Base-by-base conservation (phyloP, 1,284 basidiomycete genomes). In the Malassezia yamatoensis region DNA sequence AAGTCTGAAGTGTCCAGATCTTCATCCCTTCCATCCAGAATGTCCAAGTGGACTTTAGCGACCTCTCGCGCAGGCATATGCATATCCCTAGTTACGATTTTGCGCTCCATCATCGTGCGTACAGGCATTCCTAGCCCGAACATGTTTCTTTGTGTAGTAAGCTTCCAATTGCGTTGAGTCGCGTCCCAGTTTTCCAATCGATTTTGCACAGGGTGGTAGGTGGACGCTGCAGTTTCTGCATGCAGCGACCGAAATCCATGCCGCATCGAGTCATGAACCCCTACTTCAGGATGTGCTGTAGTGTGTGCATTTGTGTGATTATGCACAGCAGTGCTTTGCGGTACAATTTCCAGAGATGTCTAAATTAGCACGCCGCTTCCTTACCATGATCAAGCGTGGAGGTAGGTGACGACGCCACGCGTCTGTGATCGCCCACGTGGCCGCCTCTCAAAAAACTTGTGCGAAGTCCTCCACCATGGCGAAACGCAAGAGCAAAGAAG, bases 51-150 rank as follows among this genome's bases (percentile, higher is more conserved):
- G 43, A 74, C 52, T 39, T 63, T 58, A 40, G 70, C 64, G 48
- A 69, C 54, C 43, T 52, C 53, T 29, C 59, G 40, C 11, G 58
- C 53, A 8, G 65, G 62, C 51, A 65, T 61, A 42, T 60, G 62
- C 7, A 58, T 57, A 51, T 60, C 57, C 56, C 63, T 34, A 15
- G 46, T 5, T 13, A 89, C 88, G 45, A 90, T 81, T 79, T 86
- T 87, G 68, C 90, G 82, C 76, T 98, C 93, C 93, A 98, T 96
- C 66, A 93, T 79, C 55, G 84, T 79, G 42, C 90, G 82, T 74
- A 94, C 82, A 5, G 93, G 93, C 36, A 87, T 85, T 65, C 88
- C 87, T 63, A 96, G 75, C 37, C 93, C 93, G 70, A 85, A 87
- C 37, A 85, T 77, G 76, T 90, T 85, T 52, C 91, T 82, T 74